Percentiles rank a stretch among this genome's conserved stretches.
Evolutionary conservation across 73 alveolate species (phyloP).

Genomic region (Diophrys sp.): DNA sequence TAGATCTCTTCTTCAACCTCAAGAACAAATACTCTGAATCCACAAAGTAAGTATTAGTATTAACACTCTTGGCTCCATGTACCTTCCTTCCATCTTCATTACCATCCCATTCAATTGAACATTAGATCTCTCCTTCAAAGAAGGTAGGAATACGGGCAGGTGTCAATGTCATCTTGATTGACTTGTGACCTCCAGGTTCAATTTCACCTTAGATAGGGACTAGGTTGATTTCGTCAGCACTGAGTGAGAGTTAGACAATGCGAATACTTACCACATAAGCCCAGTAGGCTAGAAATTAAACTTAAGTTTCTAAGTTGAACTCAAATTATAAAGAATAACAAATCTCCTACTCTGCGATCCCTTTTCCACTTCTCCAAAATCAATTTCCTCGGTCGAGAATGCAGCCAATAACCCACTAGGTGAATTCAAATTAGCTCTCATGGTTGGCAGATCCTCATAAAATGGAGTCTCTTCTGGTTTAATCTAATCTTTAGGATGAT

Average conservation of each 20-base stretch:
- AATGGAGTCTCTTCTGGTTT: constrained; percentile 37
- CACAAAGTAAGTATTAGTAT: constrained; percentile 21
- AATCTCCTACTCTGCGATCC: constrained; percentile 82
- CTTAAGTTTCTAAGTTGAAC: constrained; percentile 78
- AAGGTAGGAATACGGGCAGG: constrained; percentile 78
- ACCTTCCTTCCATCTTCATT: constrained; percentile 10
- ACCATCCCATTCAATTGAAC: constrained; percentile 82
- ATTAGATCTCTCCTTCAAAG: constrained; percentile 91
- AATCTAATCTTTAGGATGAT: constrained; percentile 21
- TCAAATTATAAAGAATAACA: constrained; percentile 89
- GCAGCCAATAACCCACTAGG: constrained; percentile 87
- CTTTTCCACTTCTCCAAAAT: constrained; percentile 94
- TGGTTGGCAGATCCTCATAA: constrained; percentile 54
- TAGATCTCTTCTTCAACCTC: constrained; percentile 66
- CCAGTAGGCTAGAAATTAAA: constrained; percentile 94
- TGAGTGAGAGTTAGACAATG: constrained; percentile 1
- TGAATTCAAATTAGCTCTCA: constrained; percentile 49
- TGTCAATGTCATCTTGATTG: constrained; percentile 72
- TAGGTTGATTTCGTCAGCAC: constrained; percentile 84
- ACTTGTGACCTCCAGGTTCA: constrained; percentile 73
- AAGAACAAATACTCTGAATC: constrained; percentile 65
- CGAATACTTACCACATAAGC: constrained; percentile 82
- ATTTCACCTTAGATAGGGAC: constrained; percentile 59
- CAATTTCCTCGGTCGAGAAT: constrained; percentile 95
- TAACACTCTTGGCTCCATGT: constrained; percentile 35